Base-by-base conservation (phyloP, 345 rosid species). In the Boechera retrofracta region DNA sequence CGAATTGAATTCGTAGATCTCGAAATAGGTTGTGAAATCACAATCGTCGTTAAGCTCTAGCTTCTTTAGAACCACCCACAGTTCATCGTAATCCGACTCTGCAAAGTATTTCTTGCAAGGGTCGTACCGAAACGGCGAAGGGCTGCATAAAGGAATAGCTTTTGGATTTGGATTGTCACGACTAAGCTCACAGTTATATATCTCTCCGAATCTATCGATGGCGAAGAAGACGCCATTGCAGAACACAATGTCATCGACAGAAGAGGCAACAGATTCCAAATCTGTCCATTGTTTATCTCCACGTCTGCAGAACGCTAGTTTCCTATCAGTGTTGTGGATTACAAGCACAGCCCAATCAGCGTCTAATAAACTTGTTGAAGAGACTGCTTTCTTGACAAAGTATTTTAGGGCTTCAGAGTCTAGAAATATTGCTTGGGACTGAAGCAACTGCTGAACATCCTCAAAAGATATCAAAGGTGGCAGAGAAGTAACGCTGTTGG, bases 251-350 rank as follows among this genome's bases (percentile, higher is more conserved):
- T 74, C 75, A 41, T 69, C 75, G 2, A 73, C 54, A 28, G 59
- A 60, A 47, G 67, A 48, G 55, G 28, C 28, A 21, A 57, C 38
- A 0, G 76, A 53, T 33, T 18, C 66, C 33, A 77, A 44, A 54
- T 21, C 48, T 3, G 71, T 77, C 80, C 80, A 77, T 5, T 70
- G 75, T n/a, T 41, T 52, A 61, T 76, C 80, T 52, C 75, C 56
- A 8, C 56, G 57, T 76, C 69, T 76, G 56, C 80, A 69, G 39
- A 76, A 69, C 1, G 75, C 79, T 49, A 76, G 74, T 6, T 77
- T 77, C 18, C 75, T 24, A 44, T 62, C 65, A 4, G 41, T 33
- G 53, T 8, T 38, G 57, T 77, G 32, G 48, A 77, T 69, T 6
- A 77, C 21, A 7, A 77, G 57, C 33, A 77, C 75, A 63, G 35